A percentile compares a stretch with the other conserved stretches of the same genome.
Evolutionary conservation across 1,284 basidiomycete genomes (phyloP).

Genomic region (Inonotus hispidus): DNA sequence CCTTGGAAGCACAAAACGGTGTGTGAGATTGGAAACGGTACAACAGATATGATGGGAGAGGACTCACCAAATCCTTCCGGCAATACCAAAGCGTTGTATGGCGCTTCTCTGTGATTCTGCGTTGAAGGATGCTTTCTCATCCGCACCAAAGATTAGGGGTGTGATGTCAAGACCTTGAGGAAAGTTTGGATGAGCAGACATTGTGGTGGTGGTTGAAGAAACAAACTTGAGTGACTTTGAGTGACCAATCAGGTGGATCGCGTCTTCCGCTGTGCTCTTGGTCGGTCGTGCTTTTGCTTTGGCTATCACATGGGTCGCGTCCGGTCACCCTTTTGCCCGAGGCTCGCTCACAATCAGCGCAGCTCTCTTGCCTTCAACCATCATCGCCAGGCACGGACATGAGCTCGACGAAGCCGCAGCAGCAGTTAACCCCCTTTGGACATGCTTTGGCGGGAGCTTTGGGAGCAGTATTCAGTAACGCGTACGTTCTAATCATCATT

Average conservation of each 20-base stretch:
- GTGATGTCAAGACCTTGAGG: slow-evolving; percentile 30
- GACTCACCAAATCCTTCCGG: slow-evolving; percentile 66
- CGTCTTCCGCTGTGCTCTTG: neutral
- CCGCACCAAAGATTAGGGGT: slow-evolving; percentile 6
- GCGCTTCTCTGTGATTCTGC: slow-evolving; percentile 48
- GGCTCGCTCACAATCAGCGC: neutral
- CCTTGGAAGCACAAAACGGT: slow-evolving; percentile 36
- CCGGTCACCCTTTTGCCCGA: slow-evolving; percentile 8
- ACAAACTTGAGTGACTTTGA: neutral
- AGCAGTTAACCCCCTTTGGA: slow-evolving; percentile 80
- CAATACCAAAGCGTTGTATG: slow-evolving; percentile 67
- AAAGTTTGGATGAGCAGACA: slow-evolving; percentile 29
- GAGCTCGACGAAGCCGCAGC: slow-evolving; percentile 50
- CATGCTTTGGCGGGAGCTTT: slow-evolving; percentile 93
- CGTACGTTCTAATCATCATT: slow-evolving; percentile 50
- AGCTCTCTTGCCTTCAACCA: slow-evolving; percentile 1
- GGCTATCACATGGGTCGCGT: slow-evolving; percentile 4
- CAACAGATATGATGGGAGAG: neutral
- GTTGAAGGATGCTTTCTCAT: slow-evolving; percentile 33
- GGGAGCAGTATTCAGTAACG: slow-evolving; percentile 89
- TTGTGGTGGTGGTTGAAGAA: neutral
- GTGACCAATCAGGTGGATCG: neutral
- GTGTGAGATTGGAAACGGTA: neutral
- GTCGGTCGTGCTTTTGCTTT: neutral
- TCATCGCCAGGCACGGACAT: slow-evolving; percentile 6